Evolutionary conservation across 805 yeast genomes (phyloP).

Genomic region (Metschnikowia lochheadii): DNA sequence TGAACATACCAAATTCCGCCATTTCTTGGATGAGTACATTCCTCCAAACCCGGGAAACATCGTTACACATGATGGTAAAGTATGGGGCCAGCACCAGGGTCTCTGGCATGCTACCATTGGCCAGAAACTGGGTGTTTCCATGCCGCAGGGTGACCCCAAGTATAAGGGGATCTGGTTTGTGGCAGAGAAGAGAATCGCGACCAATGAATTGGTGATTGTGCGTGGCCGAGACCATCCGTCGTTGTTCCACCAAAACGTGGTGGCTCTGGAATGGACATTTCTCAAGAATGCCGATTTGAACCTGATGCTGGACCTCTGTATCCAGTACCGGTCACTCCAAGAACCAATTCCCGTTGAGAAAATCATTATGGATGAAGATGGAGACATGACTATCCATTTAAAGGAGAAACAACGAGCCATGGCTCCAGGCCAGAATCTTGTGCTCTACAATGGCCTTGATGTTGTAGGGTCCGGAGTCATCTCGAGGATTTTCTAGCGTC

Average conservation of each 20-base stretch:
- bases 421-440: constrained; percentile 86
- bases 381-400: constrained; percentile 26
- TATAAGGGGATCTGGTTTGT: constrained; percentile 85
- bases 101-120: constrained; percentile 96
- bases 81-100: constrained; percentile 82
- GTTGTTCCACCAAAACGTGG: constrained; percentile 45
- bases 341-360: constrained; percentile 39
- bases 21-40: constrained; percentile 72
- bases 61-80: constrained; percentile 65
- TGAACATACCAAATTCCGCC: constrained; percentile 56
- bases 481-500: not conserved
- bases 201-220: constrained; percentile 77
- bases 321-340: constrained; percentile 77
- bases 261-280: constrained; percentile 50
- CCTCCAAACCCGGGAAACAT: constrained; percentile 73
- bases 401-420: constrained; percentile 57
- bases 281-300: constrained; percentile 15
- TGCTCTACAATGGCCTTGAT: constrained; percentile 60
- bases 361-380: constrained; percentile 15
- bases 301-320: constrained; percentile 25
- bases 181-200: constrained; percentile 57
- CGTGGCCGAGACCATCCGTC: constrained; percentile 58
- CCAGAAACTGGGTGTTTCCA: constrained; percentile 69
- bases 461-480: constrained; percentile 46
- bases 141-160: constrained; percentile 85